Percentiles rank a stretch among this genome's conserved stretches.
Conservation (phyloP, 805 yeast species). For the Metschnikowia santaceciliae region DNA sequence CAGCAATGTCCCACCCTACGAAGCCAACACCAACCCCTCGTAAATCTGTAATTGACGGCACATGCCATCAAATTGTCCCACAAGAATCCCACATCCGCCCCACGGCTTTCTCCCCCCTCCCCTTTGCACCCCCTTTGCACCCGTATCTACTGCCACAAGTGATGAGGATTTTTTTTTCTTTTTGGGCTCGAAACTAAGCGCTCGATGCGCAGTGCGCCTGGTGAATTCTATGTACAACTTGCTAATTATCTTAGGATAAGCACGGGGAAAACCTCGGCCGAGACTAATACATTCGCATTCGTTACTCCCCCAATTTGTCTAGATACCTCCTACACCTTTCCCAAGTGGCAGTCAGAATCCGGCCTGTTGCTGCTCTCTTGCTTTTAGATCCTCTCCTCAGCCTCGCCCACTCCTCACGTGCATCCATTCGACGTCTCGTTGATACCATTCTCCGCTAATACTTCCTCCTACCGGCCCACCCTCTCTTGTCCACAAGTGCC, state of each 20-base stretch:
- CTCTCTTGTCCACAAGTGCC: background rate
- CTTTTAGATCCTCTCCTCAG: background rate
- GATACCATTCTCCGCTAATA: background rate
- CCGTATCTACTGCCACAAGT: background rate
- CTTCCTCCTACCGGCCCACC: background rate
- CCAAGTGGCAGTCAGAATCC: no score
- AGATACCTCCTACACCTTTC: background rate
- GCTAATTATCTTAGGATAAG: conserved; percentile 2
- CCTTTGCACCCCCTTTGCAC: background rate
- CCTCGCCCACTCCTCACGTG: background rate
- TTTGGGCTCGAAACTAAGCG: background rate
- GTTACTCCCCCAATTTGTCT: background rate
- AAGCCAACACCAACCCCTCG: no score
- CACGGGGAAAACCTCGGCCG: conserved; percentile 3
- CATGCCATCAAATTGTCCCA: no score
- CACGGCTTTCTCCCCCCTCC: background rate
- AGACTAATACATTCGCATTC: background rate
- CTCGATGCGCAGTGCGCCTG: conserved; percentile 3
- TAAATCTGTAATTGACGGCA: no score
- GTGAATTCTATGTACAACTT: conserved; percentile 1
- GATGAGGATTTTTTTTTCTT: background rate
- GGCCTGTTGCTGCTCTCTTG: background rate
- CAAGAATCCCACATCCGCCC: no score
- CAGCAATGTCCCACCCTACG: background rate
- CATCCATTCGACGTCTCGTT: background rate